Evolutionary conservation across 2,329 filamentous ascomycete species (phyloP).

Genomic region (Periconia digitata): DNA sequence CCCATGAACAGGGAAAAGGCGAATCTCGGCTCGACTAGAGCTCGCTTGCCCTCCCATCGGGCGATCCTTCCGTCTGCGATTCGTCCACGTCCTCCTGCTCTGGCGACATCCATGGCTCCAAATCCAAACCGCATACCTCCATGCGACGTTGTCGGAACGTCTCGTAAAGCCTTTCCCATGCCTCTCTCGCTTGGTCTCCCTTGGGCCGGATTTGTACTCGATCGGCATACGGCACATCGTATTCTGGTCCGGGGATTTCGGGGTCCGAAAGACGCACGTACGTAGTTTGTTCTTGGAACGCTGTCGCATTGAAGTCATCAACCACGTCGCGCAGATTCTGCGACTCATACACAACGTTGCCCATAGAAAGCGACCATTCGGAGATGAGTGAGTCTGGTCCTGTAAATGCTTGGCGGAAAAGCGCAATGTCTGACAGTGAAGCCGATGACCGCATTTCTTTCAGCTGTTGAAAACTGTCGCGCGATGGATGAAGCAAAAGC

Average conservation of each 20-base stretch:
- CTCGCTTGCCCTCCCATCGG: background rate
- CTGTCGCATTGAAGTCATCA: slow-evolving; percentile 48
- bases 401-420: slow-evolving; percentile 36
- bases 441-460: slow-evolving; percentile 27
- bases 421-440: slow-evolving; percentile 32
- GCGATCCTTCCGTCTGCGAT: background rate
- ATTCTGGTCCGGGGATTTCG: slow-evolving; percentile 54
- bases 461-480: slow-evolving; percentile 32
- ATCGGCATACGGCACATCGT: slow-evolving; percentile 49
- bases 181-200: slow-evolving; percentile 49
- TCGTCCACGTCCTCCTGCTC: slow-evolving; percentile 12
- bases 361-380: slow-evolving; percentile 41
- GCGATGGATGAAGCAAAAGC: slow-evolving; percentile 40
- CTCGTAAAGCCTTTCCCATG: slow-evolving; percentile 54
- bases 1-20: background rate
- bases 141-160: slow-evolving; percentile 52
- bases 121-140: slow-evolving; percentile 56
- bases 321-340: slow-evolving; percentile 27
- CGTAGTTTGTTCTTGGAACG: slow-evolving; percentile 46
- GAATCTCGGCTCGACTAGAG: background rate
- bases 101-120: slow-evolving; percentile 46
- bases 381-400: slow-evolving; percentile 39
- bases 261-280: slow-evolving; percentile 52
- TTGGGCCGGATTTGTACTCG: slow-evolving; percentile 46
- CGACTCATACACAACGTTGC: slow-evolving; percentile 42